A percentile compares a stretch with the other conserved stretches of the same genome.
phyloP scores from a whole-genome alignment of 352 stramenopile species.

The Saprolegnia parasitica region DNA sequence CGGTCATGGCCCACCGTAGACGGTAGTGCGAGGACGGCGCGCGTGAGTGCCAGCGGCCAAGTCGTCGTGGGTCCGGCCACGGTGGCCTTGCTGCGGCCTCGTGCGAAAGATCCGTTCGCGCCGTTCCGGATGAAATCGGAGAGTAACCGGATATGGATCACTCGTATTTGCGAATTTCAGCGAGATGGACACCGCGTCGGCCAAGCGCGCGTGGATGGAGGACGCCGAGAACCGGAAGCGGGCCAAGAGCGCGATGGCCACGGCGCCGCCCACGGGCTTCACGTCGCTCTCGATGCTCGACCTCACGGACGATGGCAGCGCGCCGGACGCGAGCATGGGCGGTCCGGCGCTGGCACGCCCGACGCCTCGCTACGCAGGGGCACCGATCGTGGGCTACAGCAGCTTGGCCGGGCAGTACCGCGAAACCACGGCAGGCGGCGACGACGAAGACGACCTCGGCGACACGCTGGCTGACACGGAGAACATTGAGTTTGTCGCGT shows the following conservation, averaged over 20 bases:
- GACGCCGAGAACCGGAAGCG: constrained; percentile 13
- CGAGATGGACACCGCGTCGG: background rate
- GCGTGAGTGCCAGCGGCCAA: no score
- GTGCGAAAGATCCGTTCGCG: no score
- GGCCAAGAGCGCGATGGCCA: constrained; percentile 16
- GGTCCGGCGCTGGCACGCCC: background rate
- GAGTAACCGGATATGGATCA: no score
- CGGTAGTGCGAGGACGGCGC: no score
- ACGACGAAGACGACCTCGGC: background rate
- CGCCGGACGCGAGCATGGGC: background rate
- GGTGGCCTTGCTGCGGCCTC: no score
- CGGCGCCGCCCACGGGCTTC: background rate
- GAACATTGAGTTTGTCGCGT: constrained; percentile 16
- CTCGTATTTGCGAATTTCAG: no score
- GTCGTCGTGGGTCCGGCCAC: no score
- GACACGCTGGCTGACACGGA: constrained; percentile 13
- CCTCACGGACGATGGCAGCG: constrained; percentile 9
- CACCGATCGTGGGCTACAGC: background rate
- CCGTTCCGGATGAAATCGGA: no score
- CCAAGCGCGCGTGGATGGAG: background rate
- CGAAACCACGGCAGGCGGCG: background rate
- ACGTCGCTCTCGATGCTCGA: background rate
- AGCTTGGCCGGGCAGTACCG: background rate
- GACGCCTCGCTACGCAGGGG: background rate
- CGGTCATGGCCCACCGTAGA: no score